phyloP scores from a whole-genome alignment of 441 rosid species.

The Gossypium trilobum region DNA sequence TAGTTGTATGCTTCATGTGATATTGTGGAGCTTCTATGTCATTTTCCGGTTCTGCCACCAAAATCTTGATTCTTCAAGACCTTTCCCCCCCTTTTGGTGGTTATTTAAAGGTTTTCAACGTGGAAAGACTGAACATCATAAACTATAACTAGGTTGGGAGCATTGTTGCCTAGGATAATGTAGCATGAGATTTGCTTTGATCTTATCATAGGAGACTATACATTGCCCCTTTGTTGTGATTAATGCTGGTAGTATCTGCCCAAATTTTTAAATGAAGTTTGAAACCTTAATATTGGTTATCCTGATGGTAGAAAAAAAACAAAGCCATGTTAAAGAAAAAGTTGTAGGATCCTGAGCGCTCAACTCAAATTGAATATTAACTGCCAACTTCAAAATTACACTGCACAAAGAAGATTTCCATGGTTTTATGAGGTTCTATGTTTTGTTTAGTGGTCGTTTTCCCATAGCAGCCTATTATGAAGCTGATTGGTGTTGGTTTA shows the following conservation, averaged over 20 bases:
- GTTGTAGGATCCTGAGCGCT: neutral
- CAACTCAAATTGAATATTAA: neutral
- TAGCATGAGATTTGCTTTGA: neutral
- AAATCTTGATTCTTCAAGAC: neutral
- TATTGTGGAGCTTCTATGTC: neutral
- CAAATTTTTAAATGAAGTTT: neutral
- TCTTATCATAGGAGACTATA: neutral
- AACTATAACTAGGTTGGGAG: neutral
- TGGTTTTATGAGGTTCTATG: neutral
- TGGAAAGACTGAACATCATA: neutral
- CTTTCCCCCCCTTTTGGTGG: neutral
- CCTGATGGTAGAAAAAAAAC: constrained; percentile 1
- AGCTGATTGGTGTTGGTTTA: neutral
- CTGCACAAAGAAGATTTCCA: neutral
- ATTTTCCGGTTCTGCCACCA: neutral
- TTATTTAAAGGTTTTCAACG: neutral
- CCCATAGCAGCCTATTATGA: neutral
- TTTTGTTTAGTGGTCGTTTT: neutral
- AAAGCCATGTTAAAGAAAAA: neutral
- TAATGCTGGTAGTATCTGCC: neutral
- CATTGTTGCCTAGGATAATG: neutral
- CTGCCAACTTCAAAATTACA: neutral
- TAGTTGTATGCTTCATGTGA: neutral
- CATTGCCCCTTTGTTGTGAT: neutral
- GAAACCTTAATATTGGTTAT: neutral